These are phyloP conservation scores for Aspergillus ellipticus DNA, from an alignment of 495 filamentous ascomycete species.

Conservation along the genomic window DNA sequence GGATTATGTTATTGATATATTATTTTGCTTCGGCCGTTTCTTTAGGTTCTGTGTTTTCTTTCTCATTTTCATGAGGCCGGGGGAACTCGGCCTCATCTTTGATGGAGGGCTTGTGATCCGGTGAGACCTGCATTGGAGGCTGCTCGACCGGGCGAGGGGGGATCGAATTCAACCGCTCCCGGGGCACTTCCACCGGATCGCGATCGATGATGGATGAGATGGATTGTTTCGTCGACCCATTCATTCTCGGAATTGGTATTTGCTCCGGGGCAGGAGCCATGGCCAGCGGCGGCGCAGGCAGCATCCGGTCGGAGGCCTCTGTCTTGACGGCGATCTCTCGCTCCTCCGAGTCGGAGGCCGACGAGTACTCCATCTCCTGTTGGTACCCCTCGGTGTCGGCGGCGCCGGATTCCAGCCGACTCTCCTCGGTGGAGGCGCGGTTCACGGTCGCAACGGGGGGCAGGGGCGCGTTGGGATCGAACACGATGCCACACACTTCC, in stretches of 20 bases:
- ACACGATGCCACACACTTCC: conserved; percentile 44
- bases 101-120: conserved; percentile 21
- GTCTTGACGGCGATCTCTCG: conserved; percentile 29
- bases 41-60: conserved; percentile 30
- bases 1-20: conserved; percentile 9
- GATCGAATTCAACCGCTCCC: conserved; percentile 23
- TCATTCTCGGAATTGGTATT: conserved; percentile 11
- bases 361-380: conserved; percentile 36
- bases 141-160: conserved; percentile 22
- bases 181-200: conserved; percentile 26
- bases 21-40: conserved; percentile 18
- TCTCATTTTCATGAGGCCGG: conserved; percentile 16
- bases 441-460: conserved; percentile 33
- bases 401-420: conserved; percentile 28
- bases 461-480: conserved; percentile 40
- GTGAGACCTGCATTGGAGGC: conserved; percentile 11
- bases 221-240: conserved; percentile 40
- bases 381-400: conserved; percentile 30
- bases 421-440: conserved; percentile 40
- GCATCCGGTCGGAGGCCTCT: conserved; percentile 24
- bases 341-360: conserved; percentile 33
- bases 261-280: conserved; percentile 16
- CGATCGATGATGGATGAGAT: conserved; percentile 47
- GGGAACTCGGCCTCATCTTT: conserved; percentile 30
- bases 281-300: conserved; percentile 18